Evolutionary conservation across 345 rosid species (phyloP).

Genomic region (Murraya koenigii): DNA sequence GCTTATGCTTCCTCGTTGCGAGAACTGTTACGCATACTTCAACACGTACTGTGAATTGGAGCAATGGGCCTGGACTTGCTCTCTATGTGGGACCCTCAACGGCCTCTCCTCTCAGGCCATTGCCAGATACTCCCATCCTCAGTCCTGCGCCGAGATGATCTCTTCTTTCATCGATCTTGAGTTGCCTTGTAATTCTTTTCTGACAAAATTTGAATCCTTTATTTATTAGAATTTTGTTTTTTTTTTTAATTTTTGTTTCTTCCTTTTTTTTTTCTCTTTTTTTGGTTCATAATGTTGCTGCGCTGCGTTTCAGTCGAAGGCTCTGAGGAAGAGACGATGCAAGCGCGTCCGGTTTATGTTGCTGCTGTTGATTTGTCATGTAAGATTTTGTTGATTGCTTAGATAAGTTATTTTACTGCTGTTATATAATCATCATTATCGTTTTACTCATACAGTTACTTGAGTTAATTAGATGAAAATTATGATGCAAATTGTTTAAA

Average conservation of each 20-base stretch:
- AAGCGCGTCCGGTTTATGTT: constrained; percentile 91
- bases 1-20: constrained; percentile 84
- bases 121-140: constrained; percentile 74
- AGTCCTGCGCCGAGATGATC: constrained; percentile 79
- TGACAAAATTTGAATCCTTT: too few species aligned
- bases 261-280: background rate
- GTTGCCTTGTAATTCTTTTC: constrained; percentile 50
- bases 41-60: constrained; percentile 90
- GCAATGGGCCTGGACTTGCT: constrained; percentile 96
- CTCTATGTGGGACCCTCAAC: constrained; percentile 89
- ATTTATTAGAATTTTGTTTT: background rate
- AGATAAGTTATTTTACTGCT: background rate
- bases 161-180: constrained; percentile 96
- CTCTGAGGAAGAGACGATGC: constrained; percentile 69
- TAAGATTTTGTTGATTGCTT: constrained; percentile 35
- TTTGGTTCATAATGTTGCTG: background rate
- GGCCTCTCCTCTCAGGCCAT: constrained; percentile 73
- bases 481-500: background rate
- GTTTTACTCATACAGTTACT: background rate
- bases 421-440: background rate
- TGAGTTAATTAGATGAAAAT: background rate
- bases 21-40: constrained; percentile 91
- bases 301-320: constrained; percentile 54
- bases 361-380: constrained; percentile 94
- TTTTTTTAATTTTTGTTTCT: background rate